Percentiles rank a stretch among this genome's conserved stretches.
Evolutionary conservation across 2,329 filamentous ascomycete genomes (phyloP).

Genomic region (Sphaerulina musiva): DNA sequence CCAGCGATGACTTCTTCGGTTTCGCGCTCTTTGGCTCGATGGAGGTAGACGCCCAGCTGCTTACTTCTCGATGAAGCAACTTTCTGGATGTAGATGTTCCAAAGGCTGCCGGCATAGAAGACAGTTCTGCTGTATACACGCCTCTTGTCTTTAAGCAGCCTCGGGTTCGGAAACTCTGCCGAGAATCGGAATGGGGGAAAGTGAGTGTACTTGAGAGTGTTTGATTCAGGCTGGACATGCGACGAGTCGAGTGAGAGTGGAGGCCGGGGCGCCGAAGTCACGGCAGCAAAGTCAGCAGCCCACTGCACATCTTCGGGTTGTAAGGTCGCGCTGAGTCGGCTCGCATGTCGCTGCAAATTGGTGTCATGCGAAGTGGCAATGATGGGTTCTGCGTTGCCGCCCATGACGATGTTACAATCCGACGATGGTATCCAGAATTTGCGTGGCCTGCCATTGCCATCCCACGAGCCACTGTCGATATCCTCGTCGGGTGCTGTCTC

Average conservation of each 20-base stretch:
- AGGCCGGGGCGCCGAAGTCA: conserved; percentile 34
- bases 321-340: conserved; percentile 45
- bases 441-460: conserved; percentile 47
- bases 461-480: conserved; percentile 48
- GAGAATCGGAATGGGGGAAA: conserved; percentile 55
- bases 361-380: conserved; percentile 41
- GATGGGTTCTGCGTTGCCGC: conserved; percentile 48
- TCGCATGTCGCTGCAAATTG: conserved; percentile 41
- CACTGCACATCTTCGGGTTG: conserved; percentile 52
- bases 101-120: conserved; percentile 53
- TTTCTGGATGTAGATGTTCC: conserved; percentile 59
- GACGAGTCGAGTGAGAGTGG: conserved; percentile 10
- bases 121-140: conserved; percentile 53
- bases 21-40: conserved; percentile 52
- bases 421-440: conserved; percentile 53
- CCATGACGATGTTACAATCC: conserved; percentile 51
- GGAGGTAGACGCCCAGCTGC: conserved; percentile 54
- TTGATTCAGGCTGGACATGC: conserved; percentile 9
- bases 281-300: conserved; percentile 50
- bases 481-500: conserved; percentile 13
- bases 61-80: conserved; percentile 50
- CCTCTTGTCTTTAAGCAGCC: conserved; percentile 53
- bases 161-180: conserved; percentile 52
- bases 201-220: conserved; percentile 44
- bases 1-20: conserved; percentile 40